These are phyloP conservation scores for Rhytidiadelphus loreus DNA, from an alignment of 225 moss, liverwort and hornwort genomes.

Conservation along the genomic window DNA sequence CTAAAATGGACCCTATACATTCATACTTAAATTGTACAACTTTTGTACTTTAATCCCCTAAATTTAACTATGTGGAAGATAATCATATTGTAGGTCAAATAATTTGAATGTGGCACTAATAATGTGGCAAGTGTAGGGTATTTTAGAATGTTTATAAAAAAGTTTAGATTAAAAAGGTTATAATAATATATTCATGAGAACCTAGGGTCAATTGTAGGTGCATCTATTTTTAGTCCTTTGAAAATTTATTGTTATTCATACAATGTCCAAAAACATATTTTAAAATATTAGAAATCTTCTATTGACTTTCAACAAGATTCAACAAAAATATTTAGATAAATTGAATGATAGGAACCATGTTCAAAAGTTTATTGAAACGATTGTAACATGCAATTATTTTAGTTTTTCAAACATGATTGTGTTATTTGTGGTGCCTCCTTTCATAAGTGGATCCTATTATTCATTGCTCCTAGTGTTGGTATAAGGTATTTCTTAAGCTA, in stretches of 20 bases:
- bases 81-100: not conserved
- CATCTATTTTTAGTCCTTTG: too few relatives aligned
- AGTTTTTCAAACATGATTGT: not conserved
- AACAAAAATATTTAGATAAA: not conserved
- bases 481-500: too few relatives aligned
- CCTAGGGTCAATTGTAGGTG: too few relatives aligned
- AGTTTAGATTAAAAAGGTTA: not conserved
- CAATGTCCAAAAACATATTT: not conserved
- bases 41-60: not conserved
- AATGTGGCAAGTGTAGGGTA: not conserved
- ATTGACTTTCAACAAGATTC: fast-evolving
- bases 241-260: not conserved
- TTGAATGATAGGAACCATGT: not conserved
- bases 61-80: fast-evolving
- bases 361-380: not conserved
- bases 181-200: not conserved
- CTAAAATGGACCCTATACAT: fast-evolving
- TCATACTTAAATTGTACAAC: not conserved
- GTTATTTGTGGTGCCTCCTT: not conserved
- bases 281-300: fast-evolving
- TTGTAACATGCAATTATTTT: not conserved
- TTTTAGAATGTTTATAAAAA: fast-evolving
- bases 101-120: not conserved
- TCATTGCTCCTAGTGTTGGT: not conserved
- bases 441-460: not conserved